Evolutionary conservation across 352 stramenopile species (phyloP).

Genomic region (Thalassiosira livingstoniorum): DNA sequence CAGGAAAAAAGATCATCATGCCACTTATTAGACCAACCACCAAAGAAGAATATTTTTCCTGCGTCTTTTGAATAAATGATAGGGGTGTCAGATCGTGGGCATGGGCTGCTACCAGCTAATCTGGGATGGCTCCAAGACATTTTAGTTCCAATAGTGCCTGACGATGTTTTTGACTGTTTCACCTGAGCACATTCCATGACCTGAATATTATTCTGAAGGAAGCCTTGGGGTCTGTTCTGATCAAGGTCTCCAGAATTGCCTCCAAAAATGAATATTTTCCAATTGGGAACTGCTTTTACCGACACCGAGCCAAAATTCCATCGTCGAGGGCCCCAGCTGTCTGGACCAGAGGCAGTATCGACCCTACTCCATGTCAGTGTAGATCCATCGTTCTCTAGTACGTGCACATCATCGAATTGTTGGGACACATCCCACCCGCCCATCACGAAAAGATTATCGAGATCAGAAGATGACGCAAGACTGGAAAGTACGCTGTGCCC

Average conservation of each 20-base stretch:
- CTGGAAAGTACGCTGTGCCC: constrained; percentile 82
- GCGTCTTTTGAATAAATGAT: constrained; percentile 92
- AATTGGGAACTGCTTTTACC: constrained; percentile 94
- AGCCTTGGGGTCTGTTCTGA: constrained; percentile 87
- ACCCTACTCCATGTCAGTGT: constrained; percentile 88
- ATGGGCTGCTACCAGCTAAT: constrained; percentile 87
- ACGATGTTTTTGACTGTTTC: constrained; percentile 12
- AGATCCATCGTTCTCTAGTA: constrained; percentile 88
- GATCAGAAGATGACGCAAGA: constrained; percentile 85
- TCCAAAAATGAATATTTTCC: constrained; percentile 98
- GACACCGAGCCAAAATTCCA: constrained; percentile 96
- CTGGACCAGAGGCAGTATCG: constrained; percentile 75
- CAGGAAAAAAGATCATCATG: constrained; percentile 92
- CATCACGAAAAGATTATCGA: constrained; percentile 93
- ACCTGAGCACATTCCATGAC: constrained; percentile 89
- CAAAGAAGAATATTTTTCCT: constrained; percentile 94
- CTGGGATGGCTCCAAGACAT: constrained; percentile 87
- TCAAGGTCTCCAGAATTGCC: constrained; percentile 94
- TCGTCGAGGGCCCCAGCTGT: constrained; percentile 80
- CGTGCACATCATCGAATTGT: constrained; percentile 96
- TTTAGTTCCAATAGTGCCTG: background rate
- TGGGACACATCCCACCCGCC: constrained; percentile 95
- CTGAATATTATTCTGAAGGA: constrained; percentile 90
- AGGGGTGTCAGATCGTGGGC: constrained; percentile 90
- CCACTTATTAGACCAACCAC: constrained; percentile 96